Percentiles rank a stretch among this genome's conserved stretches.
Conservation (phyloP, 2,329 filamentous ascomycete species). For the Neonectria punicea region DNA sequence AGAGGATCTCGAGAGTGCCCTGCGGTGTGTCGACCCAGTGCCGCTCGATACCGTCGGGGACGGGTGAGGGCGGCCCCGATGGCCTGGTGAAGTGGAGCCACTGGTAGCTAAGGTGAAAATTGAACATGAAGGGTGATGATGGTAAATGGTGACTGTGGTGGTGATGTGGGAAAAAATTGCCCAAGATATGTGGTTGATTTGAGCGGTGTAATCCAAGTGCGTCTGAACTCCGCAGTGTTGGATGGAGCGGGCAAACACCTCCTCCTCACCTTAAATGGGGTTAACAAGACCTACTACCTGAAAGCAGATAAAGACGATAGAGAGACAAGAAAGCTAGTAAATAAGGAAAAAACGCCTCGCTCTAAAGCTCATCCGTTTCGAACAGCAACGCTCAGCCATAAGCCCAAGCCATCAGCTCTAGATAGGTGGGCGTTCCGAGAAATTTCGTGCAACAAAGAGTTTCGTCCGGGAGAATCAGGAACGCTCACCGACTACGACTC, state of each 20-base stretch:
- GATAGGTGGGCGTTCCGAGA: slow-evolving; percentile 1
- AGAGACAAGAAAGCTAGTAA: not conserved
- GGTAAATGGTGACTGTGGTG: not conserved
- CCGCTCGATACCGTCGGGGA: slow-evolving; percentile 54
- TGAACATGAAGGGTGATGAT: slow-evolving; percentile 28
- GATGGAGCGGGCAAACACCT: not conserved
- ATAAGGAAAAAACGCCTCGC: not conserved
- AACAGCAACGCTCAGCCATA: not conserved
- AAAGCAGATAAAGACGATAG: not conserved
- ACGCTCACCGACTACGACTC: not conserved
- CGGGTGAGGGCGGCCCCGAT: slow-evolving; percentile 31
- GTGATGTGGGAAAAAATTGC: not conserved
- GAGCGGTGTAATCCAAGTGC: too few species aligned
- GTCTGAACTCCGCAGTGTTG: not conserved
- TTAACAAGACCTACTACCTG: not conserved
- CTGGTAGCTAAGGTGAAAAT: slow-evolving; percentile 41
- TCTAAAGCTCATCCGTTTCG: slow-evolving; percentile 8
- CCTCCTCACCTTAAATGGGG: not conserved
- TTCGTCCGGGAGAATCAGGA: slow-evolving; percentile 18
- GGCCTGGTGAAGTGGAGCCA: slow-evolving; percentile 41
- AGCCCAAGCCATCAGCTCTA: slow-evolving; percentile 10
- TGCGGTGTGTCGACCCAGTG: slow-evolving; percentile 55
- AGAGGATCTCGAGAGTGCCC: slow-evolving; percentile 62
- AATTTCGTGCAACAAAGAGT: slow-evolving; percentile 5
- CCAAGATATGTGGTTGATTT: not conserved